Percentiles rank a stretch among this genome's conserved stretches.
Evolutionary conservation across 371 early-diverging fungal species (phyloP).

Genomic region (Mucor irregularis): DNA sequence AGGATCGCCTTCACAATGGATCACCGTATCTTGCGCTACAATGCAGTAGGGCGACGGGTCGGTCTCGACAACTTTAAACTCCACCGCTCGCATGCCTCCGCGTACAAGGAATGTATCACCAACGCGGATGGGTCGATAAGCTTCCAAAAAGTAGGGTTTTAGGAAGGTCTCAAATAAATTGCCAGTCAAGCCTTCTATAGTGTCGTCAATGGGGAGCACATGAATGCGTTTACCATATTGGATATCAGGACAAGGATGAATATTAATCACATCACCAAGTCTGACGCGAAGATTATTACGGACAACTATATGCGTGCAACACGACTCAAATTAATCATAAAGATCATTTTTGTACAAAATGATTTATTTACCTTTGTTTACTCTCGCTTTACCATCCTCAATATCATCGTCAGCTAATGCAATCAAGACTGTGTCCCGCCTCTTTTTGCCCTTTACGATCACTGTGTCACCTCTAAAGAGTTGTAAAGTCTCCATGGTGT

Average conservation of each 20-base stretch:
- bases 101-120: conserved; percentile 95
- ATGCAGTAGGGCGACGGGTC: conserved; percentile 96
- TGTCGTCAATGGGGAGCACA: conserved; percentile 98
- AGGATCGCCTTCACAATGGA: conserved; percentile 97
- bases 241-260: conserved; percentile 95
- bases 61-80: conserved; percentile 98
- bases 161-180: conserved; percentile 97
- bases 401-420: conserved; percentile 89
- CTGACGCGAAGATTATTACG: conserved; percentile 97
- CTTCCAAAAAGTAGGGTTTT: conserved; percentile 97
- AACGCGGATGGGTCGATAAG: conserved; percentile 91
- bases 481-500: conserved; percentile 89
- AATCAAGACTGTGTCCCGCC: conserved; percentile 95
- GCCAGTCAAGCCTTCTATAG: conserved; percentile 97
- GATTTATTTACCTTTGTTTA: conserved; percentile 77
- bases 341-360: neutral
- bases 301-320: conserved; percentile 59
- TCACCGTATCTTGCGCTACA: conserved; percentile 97
- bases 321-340: neutral
- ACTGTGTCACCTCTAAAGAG: conserved; percentile 96
- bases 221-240: conserved; percentile 94
- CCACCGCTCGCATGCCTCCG: conserved; percentile 97
- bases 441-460: conserved; percentile 97
- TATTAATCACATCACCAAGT: conserved; percentile 96
- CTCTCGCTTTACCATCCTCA: conserved; percentile 89